Base-by-base conservation (phyloP, 306 rosid genomes). In the Phaseolus lunatus region DNA sequence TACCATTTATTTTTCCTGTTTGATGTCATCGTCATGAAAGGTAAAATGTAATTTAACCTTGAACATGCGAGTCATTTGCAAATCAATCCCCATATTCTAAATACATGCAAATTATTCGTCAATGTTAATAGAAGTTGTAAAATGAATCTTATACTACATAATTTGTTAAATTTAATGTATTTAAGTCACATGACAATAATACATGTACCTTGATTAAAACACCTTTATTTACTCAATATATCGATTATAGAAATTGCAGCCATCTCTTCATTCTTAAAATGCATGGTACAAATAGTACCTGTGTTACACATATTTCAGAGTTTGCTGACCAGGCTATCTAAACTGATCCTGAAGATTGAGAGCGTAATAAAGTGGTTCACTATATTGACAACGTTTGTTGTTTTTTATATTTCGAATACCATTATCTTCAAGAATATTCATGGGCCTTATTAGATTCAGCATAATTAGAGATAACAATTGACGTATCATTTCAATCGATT, bases 1-100 rank as follows among this genome's bases (percentile, higher is more conserved):
- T 48, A 49, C n/a, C 61, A 19, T 62, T 54, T 39, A 72, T 19
- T 48, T n/a, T 27, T 45, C 61, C 19, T 47, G 70, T 47, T 27
- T 59, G 31, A 63, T 18, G 47, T 18, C 48, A 19, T 19, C 12
- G 11, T 66, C 37, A 33, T 63, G 19, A 39, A 66, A 10, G 33
- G 18, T 7, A 18, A 37, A 18, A 18, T 37, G 2, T 63, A 35
- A 33, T 3, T 61, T 27, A 61, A 4, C 19, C 14, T 9, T 33
- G 10, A 33, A 63, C 10, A 15, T 9, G 19, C 19, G 8, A 9
- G 15, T 13, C 27, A 18, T 35, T 20, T 33, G 16, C 2, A 63
- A 62, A n/a, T 26, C 9, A 5, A 58, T 58, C 8, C 5, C 16
- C 19, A 1, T 29, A 29, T 11, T 62, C 22, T 29, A 62, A 16